phyloP scores from a whole-genome alignment of 2,329 filamentous ascomycete species.

The Claviceps humidiphila region DNA sequence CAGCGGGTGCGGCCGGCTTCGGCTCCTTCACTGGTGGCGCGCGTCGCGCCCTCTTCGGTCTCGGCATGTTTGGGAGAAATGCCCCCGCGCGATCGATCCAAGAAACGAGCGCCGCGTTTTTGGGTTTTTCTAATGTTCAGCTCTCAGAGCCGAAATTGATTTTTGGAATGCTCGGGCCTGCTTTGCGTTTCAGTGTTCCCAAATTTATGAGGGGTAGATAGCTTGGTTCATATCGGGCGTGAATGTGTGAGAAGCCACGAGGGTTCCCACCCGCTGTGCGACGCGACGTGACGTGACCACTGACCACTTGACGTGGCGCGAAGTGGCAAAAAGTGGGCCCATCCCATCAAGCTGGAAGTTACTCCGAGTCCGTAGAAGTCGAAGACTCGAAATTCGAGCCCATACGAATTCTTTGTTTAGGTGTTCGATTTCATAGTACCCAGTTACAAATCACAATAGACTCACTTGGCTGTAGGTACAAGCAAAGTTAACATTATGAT shows the following conservation, averaged over 20 bases:
- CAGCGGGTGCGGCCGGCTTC: background rate
- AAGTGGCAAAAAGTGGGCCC: slow-evolving; percentile 12
- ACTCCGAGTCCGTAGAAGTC: background rate
- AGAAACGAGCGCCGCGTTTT: background rate
- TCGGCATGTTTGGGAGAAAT: slow-evolving; percentile 6
- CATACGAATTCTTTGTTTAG: too few species aligned
- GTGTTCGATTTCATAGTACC: too few species aligned
- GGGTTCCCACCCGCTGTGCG: background rate
- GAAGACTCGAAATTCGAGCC: too few species aligned
- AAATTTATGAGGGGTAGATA: background rate
- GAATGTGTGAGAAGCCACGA: background rate
- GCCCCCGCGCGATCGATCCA: background rate
- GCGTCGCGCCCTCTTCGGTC: slow-evolving; percentile 8
- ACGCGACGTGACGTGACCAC: slow-evolving; percentile 12
- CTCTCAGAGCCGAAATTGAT: too few species aligned
- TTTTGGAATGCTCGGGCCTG: too few species aligned
- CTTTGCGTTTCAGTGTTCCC: too few species aligned
- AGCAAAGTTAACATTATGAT: too few species aligned
- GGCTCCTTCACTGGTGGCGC: slow-evolving; percentile 1
- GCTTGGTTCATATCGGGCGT: background rate
- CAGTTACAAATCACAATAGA: too few species aligned
- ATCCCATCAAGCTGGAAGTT: too few species aligned
- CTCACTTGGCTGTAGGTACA: too few species aligned
- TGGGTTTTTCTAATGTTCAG: background rate
- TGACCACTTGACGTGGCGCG: background rate